Conservation (phyloP, 306 rosid genomes). For the Cercis canadensis region DNA sequence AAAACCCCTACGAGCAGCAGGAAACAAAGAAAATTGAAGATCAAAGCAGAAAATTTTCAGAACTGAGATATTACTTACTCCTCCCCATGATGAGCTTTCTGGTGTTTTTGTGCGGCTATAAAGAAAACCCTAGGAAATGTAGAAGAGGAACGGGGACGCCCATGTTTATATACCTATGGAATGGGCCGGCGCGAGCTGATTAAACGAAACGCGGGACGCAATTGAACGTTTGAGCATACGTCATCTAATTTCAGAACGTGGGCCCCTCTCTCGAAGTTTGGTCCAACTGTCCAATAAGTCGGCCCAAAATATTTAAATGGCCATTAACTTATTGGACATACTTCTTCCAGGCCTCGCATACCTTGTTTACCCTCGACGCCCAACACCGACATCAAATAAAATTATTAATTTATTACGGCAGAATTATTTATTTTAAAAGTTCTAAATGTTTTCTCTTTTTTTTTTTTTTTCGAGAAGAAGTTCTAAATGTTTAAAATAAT, state of each 20-base stretch:
- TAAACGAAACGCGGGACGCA: background rate
- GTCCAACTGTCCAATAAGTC: background rate
- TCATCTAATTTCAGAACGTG: background rate
- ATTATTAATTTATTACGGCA: no score
- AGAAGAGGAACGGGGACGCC: background rate
- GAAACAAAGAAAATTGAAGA: background rate
- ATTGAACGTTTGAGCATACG: conserved; percentile 50
- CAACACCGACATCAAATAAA: no score
- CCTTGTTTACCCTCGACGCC: no score
- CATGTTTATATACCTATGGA: conserved; percentile 15
- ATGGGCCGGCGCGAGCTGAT: background rate
- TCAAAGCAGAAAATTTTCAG: background rate
- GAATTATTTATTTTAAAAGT: no score
- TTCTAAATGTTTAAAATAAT: no score
- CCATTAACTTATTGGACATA: conserved; percentile 6
- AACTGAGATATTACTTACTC: conserved; percentile 19
- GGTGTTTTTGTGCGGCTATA: background rate
- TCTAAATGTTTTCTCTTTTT: no score
- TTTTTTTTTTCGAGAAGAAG: no score
- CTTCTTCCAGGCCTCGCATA: background rate
- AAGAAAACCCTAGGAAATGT: background rate
- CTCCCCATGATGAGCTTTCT: conserved; percentile 40
- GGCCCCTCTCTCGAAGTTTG: background rate
- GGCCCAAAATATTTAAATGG: conserved; percentile 13
- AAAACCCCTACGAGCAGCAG: background rate